Percentiles rank a stretch among this genome's conserved stretches.
phyloP scores from a whole-genome alignment of 2,329 filamentous ascomycete genomes.

The Aspergillus sclerotialis region DNA sequence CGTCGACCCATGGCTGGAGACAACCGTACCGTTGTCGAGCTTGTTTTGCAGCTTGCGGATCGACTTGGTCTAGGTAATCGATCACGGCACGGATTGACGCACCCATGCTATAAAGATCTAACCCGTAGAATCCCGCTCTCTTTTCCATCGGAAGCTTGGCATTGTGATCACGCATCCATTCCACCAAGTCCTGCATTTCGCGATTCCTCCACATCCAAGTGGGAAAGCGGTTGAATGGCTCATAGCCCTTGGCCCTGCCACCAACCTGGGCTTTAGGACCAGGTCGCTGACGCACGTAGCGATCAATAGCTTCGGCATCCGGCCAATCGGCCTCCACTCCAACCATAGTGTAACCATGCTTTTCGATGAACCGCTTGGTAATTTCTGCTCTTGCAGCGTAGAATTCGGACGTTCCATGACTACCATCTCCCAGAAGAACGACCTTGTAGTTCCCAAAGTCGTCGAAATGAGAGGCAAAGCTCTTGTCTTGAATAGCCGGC shows the following conservation, averaged over 20 bases:
- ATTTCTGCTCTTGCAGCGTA: slow-evolving; percentile 47
- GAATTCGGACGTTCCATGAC: slow-evolving; percentile 51
- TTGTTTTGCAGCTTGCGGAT: slow-evolving; percentile 37
- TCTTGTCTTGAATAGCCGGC: slow-evolving; percentile 26
- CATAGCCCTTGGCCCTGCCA: slow-evolving; percentile 19
- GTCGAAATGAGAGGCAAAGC: slow-evolving; percentile 38
- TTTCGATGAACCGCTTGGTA: slow-evolving; percentile 43
- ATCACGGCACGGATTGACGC: slow-evolving; percentile 41
- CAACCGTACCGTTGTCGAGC: slow-evolving; percentile 42
- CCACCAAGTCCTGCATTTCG: slow-evolving; percentile 45
- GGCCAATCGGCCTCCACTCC: slow-evolving; percentile 51
- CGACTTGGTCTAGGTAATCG: slow-evolving; percentile 42
- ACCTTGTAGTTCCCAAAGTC: slow-evolving; percentile 32
- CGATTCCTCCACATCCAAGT: slow-evolving; percentile 53
- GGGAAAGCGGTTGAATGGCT: slow-evolving; percentile 45
- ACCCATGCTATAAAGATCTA: slow-evolving; percentile 48
- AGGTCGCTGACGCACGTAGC: slow-evolving; percentile 43
- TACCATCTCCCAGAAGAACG: slow-evolving; percentile 41
- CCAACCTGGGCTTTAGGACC: slow-evolving; percentile 26
- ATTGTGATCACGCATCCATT: slow-evolving; percentile 46
- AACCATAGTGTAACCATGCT: slow-evolving; percentile 47
- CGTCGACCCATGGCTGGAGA: slow-evolving; percentile 43
- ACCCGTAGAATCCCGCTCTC: slow-evolving; percentile 41
- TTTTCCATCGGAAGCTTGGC: slow-evolving; percentile 19
- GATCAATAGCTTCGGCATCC: slow-evolving; percentile 45